These are phyloP conservation scores for Amanita inopinata DNA, from an alignment of 768 basidiomycete genomes.

Conservation along the genomic window DNA sequence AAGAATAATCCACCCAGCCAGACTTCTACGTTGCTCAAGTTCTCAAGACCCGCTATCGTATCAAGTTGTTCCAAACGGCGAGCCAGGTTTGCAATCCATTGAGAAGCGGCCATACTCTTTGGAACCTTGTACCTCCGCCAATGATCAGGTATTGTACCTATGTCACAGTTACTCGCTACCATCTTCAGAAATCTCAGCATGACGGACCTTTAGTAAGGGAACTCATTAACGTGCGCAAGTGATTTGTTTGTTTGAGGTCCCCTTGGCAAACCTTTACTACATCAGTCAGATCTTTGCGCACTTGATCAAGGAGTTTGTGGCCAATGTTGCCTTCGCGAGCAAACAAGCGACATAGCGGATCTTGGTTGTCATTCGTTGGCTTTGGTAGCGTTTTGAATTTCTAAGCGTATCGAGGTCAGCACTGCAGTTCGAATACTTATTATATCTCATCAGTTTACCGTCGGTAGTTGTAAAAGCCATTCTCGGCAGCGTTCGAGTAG, in stretches of 20 bases:
- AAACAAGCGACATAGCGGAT: conserved; percentile 86
- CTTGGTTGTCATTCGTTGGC: conserved; percentile 60
- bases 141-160: conserved; percentile 80
- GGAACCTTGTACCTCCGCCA: conserved; percentile 89
- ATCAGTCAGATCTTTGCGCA: conserved; percentile 73
- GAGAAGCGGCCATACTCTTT: conserved; percentile 70
- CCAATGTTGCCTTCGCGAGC: conserved; percentile 80
- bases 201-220: conserved; percentile 77
- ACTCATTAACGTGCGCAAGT: conserved; percentile 86
- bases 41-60: conserved; percentile 52
- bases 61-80: conserved; percentile 80
- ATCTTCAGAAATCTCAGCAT: neutral
- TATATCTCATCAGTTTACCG: conserved; percentile 34
- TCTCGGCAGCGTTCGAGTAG: conserved; percentile 74
- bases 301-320: conserved; percentile 63
- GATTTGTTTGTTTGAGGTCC: conserved; percentile 90
- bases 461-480: conserved; percentile 72
- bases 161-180: conserved; percentile 10
- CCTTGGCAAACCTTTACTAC: conserved; percentile 82
- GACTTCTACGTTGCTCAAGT: conserved; percentile 62
- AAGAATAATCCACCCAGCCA: conserved; percentile 95
- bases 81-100: conserved; percentile 78
- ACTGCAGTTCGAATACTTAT: too few species aligned
- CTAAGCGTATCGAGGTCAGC: too few species aligned
- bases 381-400: conserved; percentile 55